These are phyloP conservation scores for Cryptosporidium andersoni DNA, from an alignment of 169 alveolate genomes.

Conservation along the genomic window DNA sequence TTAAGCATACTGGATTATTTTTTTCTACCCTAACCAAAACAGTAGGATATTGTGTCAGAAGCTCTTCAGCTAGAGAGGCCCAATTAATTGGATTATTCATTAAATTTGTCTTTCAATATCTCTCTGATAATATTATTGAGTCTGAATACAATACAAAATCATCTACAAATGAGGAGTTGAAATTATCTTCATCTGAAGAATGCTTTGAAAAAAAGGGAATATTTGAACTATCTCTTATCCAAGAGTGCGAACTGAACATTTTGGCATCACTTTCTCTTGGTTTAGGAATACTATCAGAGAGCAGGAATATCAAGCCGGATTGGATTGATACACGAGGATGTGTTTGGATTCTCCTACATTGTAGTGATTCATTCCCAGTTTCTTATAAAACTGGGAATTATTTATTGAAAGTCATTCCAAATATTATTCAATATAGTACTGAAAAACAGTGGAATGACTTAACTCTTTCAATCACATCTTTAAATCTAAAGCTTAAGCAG, in stretches of 20 bases:
- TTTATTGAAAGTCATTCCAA: slow-evolving; percentile 17
- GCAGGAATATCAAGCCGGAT: slow-evolving; percentile 8
- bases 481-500: slow-evolving; percentile 43
- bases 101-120: slow-evolving; percentile 15
- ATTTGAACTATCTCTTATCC: background rate
- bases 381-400: slow-evolving; percentile 28
- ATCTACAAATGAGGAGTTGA: background rate
- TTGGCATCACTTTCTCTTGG: slow-evolving; percentile 60
- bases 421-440: slow-evolving; percentile 35
- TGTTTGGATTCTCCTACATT: slow-evolving; percentile 39
- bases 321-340: slow-evolving; percentile 54
- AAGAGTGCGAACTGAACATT: slow-evolving; percentile 42
- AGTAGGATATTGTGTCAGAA: slow-evolving; percentile 28
- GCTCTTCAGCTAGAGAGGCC: slow-evolving; percentile 55
- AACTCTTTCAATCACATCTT: slow-evolving; percentile 40
- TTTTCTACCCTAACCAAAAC: slow-evolving; percentile 1
- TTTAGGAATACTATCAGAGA: slow-evolving; percentile 32
- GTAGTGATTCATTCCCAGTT: slow-evolving; percentile 48
- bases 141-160: background rate
- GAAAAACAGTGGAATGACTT: slow-evolving; percentile 59
- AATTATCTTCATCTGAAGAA: background rate
- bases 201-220: background rate
- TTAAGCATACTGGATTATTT: background rate
- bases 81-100: slow-evolving; percentile 45
- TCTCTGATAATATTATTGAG: background rate